Evolutionary conservation across 73 alveolate genomes (phyloP).

Genomic region (Tetrahymena thermophila): DNA sequence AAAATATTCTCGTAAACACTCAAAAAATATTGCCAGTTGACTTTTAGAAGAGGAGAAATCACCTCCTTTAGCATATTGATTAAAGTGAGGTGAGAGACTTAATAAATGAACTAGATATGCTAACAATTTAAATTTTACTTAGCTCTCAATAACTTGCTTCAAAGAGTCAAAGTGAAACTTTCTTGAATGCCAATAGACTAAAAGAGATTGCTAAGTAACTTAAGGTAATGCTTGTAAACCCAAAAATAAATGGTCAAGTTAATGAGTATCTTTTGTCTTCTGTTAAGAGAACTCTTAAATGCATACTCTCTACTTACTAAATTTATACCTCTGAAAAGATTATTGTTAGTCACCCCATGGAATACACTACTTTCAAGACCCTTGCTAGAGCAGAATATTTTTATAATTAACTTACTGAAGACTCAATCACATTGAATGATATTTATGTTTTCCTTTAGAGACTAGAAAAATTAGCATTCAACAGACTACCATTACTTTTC

Average conservation of each 20-base stretch:
- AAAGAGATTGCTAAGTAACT: neutral
- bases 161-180: neutral
- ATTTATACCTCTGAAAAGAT: neutral
- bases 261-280: neutral
- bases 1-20: neutral
- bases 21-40: neutral
- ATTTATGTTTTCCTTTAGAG: neutral
- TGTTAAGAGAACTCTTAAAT: neutral
- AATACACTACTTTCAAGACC: neutral
- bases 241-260: neutral
- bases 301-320: neutral
- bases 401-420: neutral
- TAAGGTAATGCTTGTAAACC: neutral
- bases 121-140: neutral
- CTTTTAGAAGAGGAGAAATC: neutral
- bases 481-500: neutral
- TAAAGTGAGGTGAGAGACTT: neutral
- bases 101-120: neutral
- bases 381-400: neutral
- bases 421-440: neutral
- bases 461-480: neutral
- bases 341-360: neutral
- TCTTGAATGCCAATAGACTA: neutral
- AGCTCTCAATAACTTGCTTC: neutral
- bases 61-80: neutral